Conservation (phyloP, 2,329 filamentous ascomycete genomes). For the Paecilomyces niveus region DNA sequence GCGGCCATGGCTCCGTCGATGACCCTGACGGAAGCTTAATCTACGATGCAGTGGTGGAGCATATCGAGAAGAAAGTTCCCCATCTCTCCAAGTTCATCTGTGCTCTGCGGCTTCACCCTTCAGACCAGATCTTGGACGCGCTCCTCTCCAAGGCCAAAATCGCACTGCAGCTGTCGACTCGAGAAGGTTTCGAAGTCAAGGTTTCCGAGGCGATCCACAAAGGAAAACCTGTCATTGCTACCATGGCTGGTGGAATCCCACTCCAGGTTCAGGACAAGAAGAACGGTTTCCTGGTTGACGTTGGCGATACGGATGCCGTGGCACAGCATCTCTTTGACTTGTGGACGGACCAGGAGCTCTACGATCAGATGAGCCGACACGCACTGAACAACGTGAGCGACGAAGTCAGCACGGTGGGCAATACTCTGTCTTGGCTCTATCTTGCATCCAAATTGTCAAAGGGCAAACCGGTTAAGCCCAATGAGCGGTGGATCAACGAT, state of each 20-base stretch:
- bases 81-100: conserved; percentile 60
- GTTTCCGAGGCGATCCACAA: conserved; percentile 78
- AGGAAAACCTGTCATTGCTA: conserved; percentile 70
- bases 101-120: conserved; percentile 68
- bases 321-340: conserved; percentile 60
- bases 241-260: conserved; percentile 69
- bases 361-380: conserved; percentile 58
- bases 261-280: conserved; percentile 66
- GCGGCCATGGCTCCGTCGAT: conserved; percentile 72
- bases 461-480: conserved; percentile 50
- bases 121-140: conserved; percentile 72
- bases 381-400: conserved; percentile 65
- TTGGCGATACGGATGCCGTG: conserved; percentile 63
- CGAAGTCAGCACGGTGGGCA: conserved; percentile 75
- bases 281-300: conserved; percentile 67
- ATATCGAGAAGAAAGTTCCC: conserved; percentile 57
- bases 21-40: conserved; percentile 69
- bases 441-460: conserved; percentile 61
- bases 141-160: conserved; percentile 66
- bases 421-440: conserved; percentile 69
- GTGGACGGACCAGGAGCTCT: conserved; percentile 58
- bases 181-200: conserved; percentile 82
- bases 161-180: conserved; percentile 70
- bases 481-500: conserved; percentile 65
- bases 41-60: conserved; percentile 63